phyloP scores from a whole-genome alignment of 768 basidiomycete genomes.

The Chalciporus chontae region DNA sequence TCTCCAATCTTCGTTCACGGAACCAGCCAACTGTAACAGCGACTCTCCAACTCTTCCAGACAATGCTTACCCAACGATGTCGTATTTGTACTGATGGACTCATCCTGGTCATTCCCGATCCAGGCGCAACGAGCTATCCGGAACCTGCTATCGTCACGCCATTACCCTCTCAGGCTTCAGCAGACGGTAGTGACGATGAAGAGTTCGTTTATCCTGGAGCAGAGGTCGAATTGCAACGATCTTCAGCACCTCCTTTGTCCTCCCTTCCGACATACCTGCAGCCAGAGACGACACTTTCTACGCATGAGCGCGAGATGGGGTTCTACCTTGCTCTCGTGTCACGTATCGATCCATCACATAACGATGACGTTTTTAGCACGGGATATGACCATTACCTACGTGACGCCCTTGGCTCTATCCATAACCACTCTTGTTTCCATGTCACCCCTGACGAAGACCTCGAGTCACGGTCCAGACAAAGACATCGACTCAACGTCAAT shows the following conservation, averaged over 20 bases:
- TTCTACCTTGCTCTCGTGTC: conserved; percentile 77
- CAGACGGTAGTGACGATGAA: conserved; percentile 52
- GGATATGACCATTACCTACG: conserved; percentile 81
- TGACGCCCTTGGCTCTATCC: conserved; percentile 68
- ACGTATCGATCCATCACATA: conserved; percentile 69
- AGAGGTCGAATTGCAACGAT: conserved; percentile 17
- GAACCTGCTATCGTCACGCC: conserved; percentile 44
- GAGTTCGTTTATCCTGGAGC: conserved; percentile 41
- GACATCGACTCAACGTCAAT: conserved; percentile 75
- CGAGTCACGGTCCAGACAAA: conserved; percentile 39
- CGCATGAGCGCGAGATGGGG: conserved; percentile 80
- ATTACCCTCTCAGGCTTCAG: conserved; percentile 17
- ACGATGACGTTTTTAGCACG: conserved; percentile 73
- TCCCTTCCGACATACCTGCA: conserved; percentile 45
- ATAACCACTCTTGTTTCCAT: conserved; percentile 59
- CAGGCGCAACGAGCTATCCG: conserved; percentile 71
- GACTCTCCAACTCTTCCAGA: conserved; percentile 77
- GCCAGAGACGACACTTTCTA: conserved; percentile 72
- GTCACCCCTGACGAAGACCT: conserved; percentile 41
- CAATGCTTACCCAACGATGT: conserved; percentile 70
- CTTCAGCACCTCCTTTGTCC: conserved; percentile 11
- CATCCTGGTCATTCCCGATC: conserved; percentile 65
- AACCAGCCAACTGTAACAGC: conserved; percentile 65
- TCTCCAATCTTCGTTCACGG: conserved; percentile 72
- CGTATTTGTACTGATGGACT: conserved; percentile 62